Conservation (phyloP, 202 grass and related monocot genomes). For the Bolboschoenoplectus hybrid region DNA sequence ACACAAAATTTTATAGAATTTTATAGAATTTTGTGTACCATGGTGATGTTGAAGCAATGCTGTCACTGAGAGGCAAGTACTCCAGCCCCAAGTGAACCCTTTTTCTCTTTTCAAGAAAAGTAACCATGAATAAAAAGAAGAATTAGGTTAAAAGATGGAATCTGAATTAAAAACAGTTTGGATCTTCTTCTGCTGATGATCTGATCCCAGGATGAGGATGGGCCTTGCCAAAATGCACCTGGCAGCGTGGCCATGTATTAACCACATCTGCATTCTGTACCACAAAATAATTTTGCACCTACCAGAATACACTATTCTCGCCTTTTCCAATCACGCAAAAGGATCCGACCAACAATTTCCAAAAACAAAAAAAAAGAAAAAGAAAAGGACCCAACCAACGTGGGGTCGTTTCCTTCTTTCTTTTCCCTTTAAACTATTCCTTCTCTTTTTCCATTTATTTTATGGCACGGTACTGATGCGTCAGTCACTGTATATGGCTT, state of each 20-base stretch:
- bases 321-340: background rate
- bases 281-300: background rate
- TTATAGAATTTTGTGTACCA: background rate
- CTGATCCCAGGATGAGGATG: background rate
- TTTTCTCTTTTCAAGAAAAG: constrained; percentile 20
- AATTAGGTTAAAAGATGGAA: constrained; percentile 19
- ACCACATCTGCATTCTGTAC: constrained; percentile 1
- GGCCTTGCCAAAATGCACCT: constrained; percentile 17
- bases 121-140: background rate
- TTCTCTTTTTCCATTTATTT: background rate
- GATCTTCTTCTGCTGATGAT: background rate
- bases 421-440: background rate
- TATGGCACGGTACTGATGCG: background rate
- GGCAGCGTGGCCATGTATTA: background rate
- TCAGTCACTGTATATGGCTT: no score
- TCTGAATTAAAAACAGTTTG: constrained; percentile 25
- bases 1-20: no score
- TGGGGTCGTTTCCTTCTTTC: background rate
- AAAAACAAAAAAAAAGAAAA: no score
- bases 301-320: constrained; percentile 8
- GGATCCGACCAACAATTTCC: background rate
- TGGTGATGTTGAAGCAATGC: background rate
- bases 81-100: background rate
- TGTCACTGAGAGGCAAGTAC: background rate
- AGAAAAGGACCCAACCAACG: background rate